A percentile compares a stretch with the other conserved stretches of the same genome.
These are phyloP conservation scores for Rhytidiadelphus loreus DNA, from an alignment of 225 moss, liverwort and hornwort genomes.

Conservation along the genomic window DNA sequence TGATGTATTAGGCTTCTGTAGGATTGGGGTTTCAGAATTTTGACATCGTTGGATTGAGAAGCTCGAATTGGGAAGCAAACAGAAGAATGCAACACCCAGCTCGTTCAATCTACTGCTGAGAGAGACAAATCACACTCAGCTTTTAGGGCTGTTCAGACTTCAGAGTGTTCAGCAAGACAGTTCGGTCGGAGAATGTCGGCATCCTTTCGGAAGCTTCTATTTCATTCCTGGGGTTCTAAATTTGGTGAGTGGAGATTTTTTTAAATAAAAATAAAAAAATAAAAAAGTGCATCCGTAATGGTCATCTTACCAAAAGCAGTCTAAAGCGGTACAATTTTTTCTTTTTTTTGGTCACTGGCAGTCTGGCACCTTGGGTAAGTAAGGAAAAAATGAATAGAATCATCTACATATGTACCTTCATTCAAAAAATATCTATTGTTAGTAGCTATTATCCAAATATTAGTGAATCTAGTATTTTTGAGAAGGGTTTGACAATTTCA, in stretches of 20 bases:
- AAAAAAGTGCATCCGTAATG: no score
- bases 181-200: background rate
- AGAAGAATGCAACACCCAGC: background rate
- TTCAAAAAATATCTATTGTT: fast-evolving
- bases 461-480: background rate
- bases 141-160: background rate
- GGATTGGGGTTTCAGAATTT: background rate
- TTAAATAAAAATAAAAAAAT: no score
- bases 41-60: background rate
- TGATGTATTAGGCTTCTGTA: background rate
- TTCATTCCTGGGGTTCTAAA: background rate
- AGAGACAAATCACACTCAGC: background rate
- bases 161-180: no score
- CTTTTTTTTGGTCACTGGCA: no score
- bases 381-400: background rate
- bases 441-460: background rate
- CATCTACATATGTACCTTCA: fast-evolving
- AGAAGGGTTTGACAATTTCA: background rate
- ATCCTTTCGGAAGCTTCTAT: background rate
- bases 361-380: background rate
- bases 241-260: background rate
- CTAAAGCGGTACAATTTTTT: no score
- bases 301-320: no score
- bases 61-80: background rate
- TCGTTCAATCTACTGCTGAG: background rate